Base-by-base conservation (phyloP, 257 asterid genomes). In the Fraxinus pennsylvanica region DNA sequence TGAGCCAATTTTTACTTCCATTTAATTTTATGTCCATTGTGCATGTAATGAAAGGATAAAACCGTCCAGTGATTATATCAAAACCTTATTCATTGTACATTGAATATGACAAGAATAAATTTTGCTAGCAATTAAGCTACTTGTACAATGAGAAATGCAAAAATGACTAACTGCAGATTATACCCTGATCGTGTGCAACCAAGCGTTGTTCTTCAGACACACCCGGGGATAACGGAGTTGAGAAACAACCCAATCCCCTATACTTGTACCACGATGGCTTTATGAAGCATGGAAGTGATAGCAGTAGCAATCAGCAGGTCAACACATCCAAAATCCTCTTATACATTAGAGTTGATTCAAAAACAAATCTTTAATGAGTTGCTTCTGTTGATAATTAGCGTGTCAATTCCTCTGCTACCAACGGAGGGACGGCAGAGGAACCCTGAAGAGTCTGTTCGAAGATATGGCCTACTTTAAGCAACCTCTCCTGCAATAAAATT, bases 381-480 rank as follows among this genome's bases (percentile, higher is more conserved):
- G 78, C 68, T 10, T 47, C 22, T 41, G n/a, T 27, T 27, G 69
- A 25, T 25, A 39, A 75, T 78, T 78, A 81, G 72, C 76, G 52
- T 72, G 67, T 65, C 17, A 73, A 81, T 75, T 90, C 95, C 70
- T 89, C 89, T 39, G 90, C 94, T 45, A 88, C 83, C 1, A 95
- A 83, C 13, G 97, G 96, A 70, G 99, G 98, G 54, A 93, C 71
- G 73, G 91, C 88, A 38, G 89, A 85, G 79, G 81, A 80, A 25
- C 88, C 92, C 83, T 92, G 86, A 30, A 91, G 90, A 32, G 99
- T 95, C 83, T 95, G 98, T 92, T 96, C 98, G 65, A 96, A 96
- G 78, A 93, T 88, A 84, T 96, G 97, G 22, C 99, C 98, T 6
- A 93, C 87, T 79, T 83, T 91, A 47, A 96, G 89, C 83, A 96